These are phyloP conservation scores for Aspergillus sp. DNA, from an alignment of 2,329 filamentous ascomycete species.

Conservation along the genomic window DNA sequence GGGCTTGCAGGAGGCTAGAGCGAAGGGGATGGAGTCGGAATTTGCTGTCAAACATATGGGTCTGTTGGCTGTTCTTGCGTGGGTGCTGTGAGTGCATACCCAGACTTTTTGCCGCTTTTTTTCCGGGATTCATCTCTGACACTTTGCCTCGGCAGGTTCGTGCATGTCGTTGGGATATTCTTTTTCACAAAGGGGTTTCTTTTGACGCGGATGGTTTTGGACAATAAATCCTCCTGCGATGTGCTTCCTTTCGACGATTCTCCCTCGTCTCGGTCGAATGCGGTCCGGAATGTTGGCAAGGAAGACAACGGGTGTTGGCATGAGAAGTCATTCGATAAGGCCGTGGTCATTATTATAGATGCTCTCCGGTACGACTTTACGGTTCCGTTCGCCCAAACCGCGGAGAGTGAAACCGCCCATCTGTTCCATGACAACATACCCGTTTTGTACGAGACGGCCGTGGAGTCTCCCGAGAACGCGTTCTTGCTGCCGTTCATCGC, in stretches of 20 bases:
- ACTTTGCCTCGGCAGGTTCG: conserved; percentile 35
- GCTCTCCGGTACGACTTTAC: conserved; percentile 96
- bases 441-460: conserved; percentile 73
- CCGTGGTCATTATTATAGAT: conserved; percentile 83
- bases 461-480: conserved; percentile 65
- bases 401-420: conserved; percentile 39
- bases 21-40: conserved; percentile 24
- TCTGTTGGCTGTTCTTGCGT: conserved; percentile 28
- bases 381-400: conserved; percentile 56
- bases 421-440: conserved; percentile 83
- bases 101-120: neutral
- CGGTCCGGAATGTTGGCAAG: conserved; percentile 11
- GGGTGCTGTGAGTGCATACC: conserved; percentile 30
- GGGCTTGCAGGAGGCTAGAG: conserved; percentile 17
- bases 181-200: conserved; percentile 95
- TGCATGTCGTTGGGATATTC: conserved; percentile 74
- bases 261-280: conserved; percentile 6
- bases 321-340: conserved; percentile 83
- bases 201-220: conserved; percentile 71
- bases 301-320: conserved; percentile 78
- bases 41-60: conserved; percentile 32
- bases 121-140: neutral
- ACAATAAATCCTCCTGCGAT: conserved; percentile 63
- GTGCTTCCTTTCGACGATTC: conserved; percentile 56
- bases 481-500: conserved; percentile 93